Conservation (phyloP, 495 filamentous ascomycete species). For the Rhizodiscina lignyota region DNA sequence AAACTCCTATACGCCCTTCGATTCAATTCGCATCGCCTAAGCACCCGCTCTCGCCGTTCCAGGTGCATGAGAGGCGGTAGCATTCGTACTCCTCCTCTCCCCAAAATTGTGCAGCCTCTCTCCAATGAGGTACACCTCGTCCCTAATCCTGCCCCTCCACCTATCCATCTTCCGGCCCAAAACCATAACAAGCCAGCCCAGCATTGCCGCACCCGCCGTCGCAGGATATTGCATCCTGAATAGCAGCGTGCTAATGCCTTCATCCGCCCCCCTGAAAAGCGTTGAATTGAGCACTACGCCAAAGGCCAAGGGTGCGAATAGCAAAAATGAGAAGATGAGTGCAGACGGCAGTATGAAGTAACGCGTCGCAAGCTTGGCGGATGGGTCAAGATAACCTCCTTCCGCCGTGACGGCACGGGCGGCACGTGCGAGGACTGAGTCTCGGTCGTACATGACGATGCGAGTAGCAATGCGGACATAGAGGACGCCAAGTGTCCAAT, state of each 20-base stretch:
- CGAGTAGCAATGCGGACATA: conserved; percentile 78
- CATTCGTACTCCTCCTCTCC: too few relatives aligned
- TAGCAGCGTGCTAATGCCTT: neutral
- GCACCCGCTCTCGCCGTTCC: too few relatives aligned
- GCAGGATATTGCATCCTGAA: conserved; percentile 15
- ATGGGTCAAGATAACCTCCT: conserved; percentile 72
- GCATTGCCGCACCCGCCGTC: conserved; percentile 27
- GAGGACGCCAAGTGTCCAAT: conserved; percentile 85
- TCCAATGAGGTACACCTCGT: conserved; percentile 93
- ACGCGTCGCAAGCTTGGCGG: conserved; percentile 60
- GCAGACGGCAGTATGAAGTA: conserved; percentile 62
- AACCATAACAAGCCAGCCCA: conserved; percentile 27
- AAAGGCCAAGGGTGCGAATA: conserved; percentile 35
- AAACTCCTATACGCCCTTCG: too few relatives aligned
- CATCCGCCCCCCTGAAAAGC: neutral
- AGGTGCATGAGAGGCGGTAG: too few relatives aligned
- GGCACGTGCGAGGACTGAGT: conserved; percentile 53
- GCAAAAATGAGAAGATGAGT: conserved; percentile 37
- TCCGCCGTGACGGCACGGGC: conserved; percentile 58
- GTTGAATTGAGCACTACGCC: neutral
- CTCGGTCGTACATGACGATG: conserved; percentile 41
- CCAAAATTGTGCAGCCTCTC: conserved; percentile 89
- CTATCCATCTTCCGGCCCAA: conserved; percentile 32
- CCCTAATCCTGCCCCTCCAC: conserved; percentile 72
- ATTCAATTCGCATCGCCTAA: too few relatives aligned